Evolutionary conservation across 345 rosid species (phyloP).

Genomic region (Trapa incisa): DNA sequence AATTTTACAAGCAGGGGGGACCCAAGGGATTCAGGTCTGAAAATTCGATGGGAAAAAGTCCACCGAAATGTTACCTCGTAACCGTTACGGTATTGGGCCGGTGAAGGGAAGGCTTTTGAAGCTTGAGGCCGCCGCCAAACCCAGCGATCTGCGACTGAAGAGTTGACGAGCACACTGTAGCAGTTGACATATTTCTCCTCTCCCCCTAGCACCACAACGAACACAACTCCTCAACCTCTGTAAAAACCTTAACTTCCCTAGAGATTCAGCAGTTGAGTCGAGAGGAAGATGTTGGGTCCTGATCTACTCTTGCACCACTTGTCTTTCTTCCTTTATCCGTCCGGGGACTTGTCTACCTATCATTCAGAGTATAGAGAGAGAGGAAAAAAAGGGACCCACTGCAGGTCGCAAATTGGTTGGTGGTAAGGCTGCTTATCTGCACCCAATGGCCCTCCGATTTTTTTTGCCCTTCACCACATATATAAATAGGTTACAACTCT

Average conservation of each 20-base stretch:
- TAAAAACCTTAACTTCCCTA: not conserved
- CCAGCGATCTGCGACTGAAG: conserved; percentile 42
- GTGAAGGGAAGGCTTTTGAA: conserved; percentile 21
- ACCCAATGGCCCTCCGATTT: conserved; percentile 29
- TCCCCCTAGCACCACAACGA: not conserved
- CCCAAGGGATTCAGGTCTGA: not conserved
- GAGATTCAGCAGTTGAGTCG: conserved; percentile 4
- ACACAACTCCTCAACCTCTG: conserved; percentile 1
- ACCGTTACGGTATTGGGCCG: conserved; percentile 29
- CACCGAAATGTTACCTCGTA: conserved; percentile 23
- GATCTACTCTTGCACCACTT: not conserved
- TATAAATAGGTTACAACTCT: too few species aligned
- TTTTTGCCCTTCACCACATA: not conserved
- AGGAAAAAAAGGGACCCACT: not conserved
- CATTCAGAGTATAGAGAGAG: conserved; percentile 10
- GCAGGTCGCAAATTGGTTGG: conserved; percentile 23
- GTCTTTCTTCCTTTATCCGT: not conserved
- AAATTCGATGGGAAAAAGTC: not conserved
- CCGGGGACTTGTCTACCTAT: conserved; percentile 5
- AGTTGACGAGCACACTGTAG: conserved; percentile 47
- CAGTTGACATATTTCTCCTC: conserved; percentile 25
- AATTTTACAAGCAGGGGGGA: not conserved
- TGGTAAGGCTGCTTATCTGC: conserved; percentile 34
- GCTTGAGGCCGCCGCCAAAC: conserved; percentile 30
- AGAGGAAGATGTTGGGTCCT: conserved; percentile 10